A percentile compares a stretch with the other conserved stretches of the same genome.
These are phyloP conservation scores for Ampelomyces quisqualis DNA, from an alignment of 2,329 filamentous ascomycete genomes.

Conservation along the genomic window DNA sequence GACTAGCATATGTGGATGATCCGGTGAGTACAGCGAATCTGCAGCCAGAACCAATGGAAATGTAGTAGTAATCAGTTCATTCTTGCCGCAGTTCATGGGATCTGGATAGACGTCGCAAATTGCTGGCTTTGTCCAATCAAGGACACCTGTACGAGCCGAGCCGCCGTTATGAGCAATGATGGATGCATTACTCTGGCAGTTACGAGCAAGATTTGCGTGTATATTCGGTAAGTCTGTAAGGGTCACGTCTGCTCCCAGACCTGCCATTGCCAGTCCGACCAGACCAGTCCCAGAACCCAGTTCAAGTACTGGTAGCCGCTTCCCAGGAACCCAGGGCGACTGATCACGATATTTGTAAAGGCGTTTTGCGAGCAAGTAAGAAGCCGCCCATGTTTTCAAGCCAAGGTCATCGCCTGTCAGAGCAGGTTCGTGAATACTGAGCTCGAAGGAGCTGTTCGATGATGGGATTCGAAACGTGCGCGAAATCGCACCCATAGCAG, in stretches of 20 bases:
- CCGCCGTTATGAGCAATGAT: constrained; percentile 59
- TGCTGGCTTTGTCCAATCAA: constrained; percentile 72
- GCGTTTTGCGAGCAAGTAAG: constrained; percentile 77
- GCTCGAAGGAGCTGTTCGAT: constrained; percentile 47
- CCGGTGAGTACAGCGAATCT: constrained; percentile 82
- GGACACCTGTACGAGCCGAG: constrained; percentile 60
- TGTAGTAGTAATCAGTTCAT: constrained; percentile 16
- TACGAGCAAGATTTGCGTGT: constrained; percentile 74
- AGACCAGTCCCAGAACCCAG: constrained; percentile 88
- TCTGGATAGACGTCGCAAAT: constrained; percentile 37
- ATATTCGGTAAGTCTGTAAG: constrained; percentile 86
- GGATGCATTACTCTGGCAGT: constrained; percentile 64
- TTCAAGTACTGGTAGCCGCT: constrained; percentile 59
- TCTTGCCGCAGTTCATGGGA: constrained; percentile 4
- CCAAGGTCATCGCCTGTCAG: constrained; percentile 86
- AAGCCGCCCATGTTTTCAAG: constrained; percentile 93
- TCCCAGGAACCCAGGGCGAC: not conserved
- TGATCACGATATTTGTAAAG: constrained; percentile 50
- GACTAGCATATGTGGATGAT: constrained; percentile 74
- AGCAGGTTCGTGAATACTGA: constrained; percentile 81
- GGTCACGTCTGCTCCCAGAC: constrained; percentile 66
- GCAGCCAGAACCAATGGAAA: constrained; percentile 72
- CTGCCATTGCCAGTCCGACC: constrained; percentile 81
- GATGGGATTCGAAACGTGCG: constrained; percentile 61
- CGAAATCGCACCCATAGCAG: constrained; percentile 64